These are phyloP conservation scores for Cenchrus purpureus DNA, from an alignment of 176 grass and related monocot genomes.

Conservation along the genomic window DNA sequence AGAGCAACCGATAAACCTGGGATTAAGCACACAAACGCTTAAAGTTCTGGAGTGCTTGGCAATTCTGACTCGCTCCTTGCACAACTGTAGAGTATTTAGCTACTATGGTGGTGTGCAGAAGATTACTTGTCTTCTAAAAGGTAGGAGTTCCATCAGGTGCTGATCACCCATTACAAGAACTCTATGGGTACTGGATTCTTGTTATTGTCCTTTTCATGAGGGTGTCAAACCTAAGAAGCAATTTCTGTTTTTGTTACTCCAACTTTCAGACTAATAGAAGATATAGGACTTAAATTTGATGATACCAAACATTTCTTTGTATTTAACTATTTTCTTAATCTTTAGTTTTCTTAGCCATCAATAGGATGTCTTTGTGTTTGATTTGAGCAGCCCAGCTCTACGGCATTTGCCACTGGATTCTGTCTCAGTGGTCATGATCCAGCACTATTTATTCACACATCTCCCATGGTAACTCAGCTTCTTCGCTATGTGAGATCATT, in stretches of 20 bases:
- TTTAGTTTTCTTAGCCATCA: neutral
- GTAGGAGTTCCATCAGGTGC: slow-evolving; percentile 42
- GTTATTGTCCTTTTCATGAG: neutral
- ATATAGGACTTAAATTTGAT: neutral
- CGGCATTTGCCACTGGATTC: too few relatives aligned
- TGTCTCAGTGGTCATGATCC: too few relatives aligned
- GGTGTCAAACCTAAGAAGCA: neutral
- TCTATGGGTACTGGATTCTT: neutral
- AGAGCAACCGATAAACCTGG: slow-evolving; percentile 51
- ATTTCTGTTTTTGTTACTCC: neutral
- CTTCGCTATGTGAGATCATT: too few relatives aligned
- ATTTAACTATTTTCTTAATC: neutral
- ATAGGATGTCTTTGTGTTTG: neutral
- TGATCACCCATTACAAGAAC: neutral
- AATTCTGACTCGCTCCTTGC: slow-evolving; percentile 81
- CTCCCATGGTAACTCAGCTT: too few relatives aligned
- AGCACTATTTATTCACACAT: too few relatives aligned
- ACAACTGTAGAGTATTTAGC: slow-evolving; percentile 94
- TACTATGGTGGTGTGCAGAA: slow-evolving; percentile 95
- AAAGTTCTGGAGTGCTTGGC: slow-evolving; percentile 74
- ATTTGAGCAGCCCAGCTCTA: too few relatives aligned
- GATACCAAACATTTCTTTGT: neutral
- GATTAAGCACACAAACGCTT: slow-evolving; percentile 64
- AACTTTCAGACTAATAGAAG: neutral
- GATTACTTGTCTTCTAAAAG: slow-evolving; percentile 87